Percentiles rank a stretch among this genome's conserved stretches.
phyloP scores from a whole-genome alignment of 768 basidiomycete genomes.

The Serendipita sp. region DNA sequence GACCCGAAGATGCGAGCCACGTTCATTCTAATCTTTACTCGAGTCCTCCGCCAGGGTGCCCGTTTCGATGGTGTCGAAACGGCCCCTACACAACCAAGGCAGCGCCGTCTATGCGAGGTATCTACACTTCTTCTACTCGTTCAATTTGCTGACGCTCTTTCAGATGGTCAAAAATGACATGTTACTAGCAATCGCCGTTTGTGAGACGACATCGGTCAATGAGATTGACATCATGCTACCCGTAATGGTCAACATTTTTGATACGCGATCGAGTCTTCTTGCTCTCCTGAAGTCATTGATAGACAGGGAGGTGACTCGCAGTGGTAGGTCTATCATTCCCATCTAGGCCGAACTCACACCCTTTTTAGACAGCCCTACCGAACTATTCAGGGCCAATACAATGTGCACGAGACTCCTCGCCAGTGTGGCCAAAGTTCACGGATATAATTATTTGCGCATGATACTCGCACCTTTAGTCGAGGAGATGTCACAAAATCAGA shows the following conservation, averaged over 20 bases:
- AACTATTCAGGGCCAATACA: slow-evolving; percentile 78
- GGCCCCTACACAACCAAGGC: slow-evolving; percentile 28
- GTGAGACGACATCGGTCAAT: slow-evolving; percentile 62
- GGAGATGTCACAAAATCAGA: slow-evolving; percentile 53
- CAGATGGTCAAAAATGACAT: slow-evolving; percentile 30
- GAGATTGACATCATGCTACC: slow-evolving; percentile 71
- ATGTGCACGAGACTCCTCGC: slow-evolving; percentile 78
- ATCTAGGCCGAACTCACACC: neutral
- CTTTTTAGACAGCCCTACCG: slow-evolving; percentile 49
- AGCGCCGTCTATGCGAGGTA: slow-evolving; percentile 45
- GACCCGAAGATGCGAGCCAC: slow-evolving; percentile 57
- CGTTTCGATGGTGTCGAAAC: slow-evolving; percentile 52
- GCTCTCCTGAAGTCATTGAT: slow-evolving; percentile 67
- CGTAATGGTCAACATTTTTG: slow-evolving; percentile 73
- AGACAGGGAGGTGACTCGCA: slow-evolving; percentile 64
- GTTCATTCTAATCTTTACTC: slow-evolving; percentile 71
- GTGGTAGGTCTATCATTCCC: slow-evolving; percentile 31
- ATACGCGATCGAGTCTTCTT: slow-evolving; percentile 57
- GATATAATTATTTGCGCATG: slow-evolving; percentile 77
- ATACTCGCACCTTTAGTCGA: slow-evolving; percentile 64
- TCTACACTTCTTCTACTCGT: slow-evolving; percentile 10
- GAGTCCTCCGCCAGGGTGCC: slow-evolving; percentile 64
- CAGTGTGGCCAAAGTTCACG: slow-evolving; percentile 74
- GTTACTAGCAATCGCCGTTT: slow-evolving; percentile 60
- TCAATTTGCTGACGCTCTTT: neutral